A percentile compares a stretch with the other conserved stretches of the same genome.
These are phyloP conservation scores for Neoboletus magnificus DNA, from an alignment of 768 basidiomycete genomes.

Conservation along the genomic window DNA sequence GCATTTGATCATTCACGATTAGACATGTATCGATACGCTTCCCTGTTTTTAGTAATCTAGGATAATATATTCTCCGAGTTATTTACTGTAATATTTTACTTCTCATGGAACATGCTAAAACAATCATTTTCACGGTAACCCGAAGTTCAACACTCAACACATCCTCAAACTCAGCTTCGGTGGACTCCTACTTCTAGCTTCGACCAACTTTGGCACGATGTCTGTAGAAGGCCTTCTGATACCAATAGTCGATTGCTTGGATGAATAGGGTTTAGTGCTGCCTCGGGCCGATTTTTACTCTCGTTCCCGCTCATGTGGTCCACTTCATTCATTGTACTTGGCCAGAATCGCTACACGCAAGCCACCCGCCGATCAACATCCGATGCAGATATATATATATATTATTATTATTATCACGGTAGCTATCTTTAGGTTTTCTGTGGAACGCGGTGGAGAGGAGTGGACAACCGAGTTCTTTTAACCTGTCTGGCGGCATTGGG, in stretches of 20 bases:
- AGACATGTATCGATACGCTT: conserved; percentile 4
- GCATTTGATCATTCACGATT: background rate
- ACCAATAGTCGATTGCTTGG: background rate
- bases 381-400: background rate
- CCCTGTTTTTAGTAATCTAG: background rate
- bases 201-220: background rate
- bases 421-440: background rate
- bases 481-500: background rate
- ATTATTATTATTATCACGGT: background rate
- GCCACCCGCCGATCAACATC: background rate
- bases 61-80: background rate
- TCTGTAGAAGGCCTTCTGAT: background rate
- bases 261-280: background rate
- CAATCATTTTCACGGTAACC: background rate
- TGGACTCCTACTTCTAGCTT: background rate
- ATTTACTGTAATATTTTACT: background rate
- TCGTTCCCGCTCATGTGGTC: background rate
- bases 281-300: background rate
- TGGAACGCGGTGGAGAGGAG: no score
- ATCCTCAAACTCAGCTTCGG: background rate
- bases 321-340: background rate
- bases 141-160: background rate
- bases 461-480: no score
- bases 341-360: background rate
- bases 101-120: background rate